Base-by-base conservation (phyloP, 1,284 basidiomycete species). In the Termitomyces sp. region DNA sequence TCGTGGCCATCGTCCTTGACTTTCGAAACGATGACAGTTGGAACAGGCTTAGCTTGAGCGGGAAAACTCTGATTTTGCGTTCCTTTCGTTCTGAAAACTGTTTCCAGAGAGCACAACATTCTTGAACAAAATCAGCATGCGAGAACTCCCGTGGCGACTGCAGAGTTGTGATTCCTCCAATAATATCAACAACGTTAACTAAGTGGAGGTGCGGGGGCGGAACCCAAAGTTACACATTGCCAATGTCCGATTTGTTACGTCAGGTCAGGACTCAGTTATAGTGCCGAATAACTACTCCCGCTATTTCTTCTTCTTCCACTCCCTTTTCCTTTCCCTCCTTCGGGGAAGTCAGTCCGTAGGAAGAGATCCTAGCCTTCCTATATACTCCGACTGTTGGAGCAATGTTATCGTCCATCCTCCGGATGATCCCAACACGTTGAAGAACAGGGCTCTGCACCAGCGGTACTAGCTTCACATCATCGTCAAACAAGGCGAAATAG, bases 251-350 rank as follows among this genome's bases (percentile, higher is more conserved):
- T 41, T 24, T 1, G 13, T 24, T 3, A 24, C 19, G 33, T 4
- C 12, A 13, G 12, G 13, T 13, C 7, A n/a, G n/a, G n/a, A n/a
- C n/a, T 49, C 47, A 49, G 28, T 49, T 39, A 43, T 74, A 78
- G 60, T 78, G 76, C 63, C 75, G 77, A n/a, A 80, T 74, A 7
- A 74, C 56, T 8, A 78, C 66, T 0, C 77, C 78, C 24, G 70
- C 67, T 45, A 80, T 70, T 10, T 75, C 56, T 60, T 80, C 75
- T 56, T 77, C 76, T 54, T 80, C 74, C 1, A 72, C 67, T 1
- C 70, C 73, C 39, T 70, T 67, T 42, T 71, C 67, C 44, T 59
- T 60, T 12, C 56, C 44, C 19, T 34, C 50, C 44, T 65, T 63
- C 15, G 68, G 55, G 5, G 61, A 56, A 3, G 58, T 63, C 53